Conservation (phyloP, 768 basidiomycete species). For the Nidularia sp. region DNA sequence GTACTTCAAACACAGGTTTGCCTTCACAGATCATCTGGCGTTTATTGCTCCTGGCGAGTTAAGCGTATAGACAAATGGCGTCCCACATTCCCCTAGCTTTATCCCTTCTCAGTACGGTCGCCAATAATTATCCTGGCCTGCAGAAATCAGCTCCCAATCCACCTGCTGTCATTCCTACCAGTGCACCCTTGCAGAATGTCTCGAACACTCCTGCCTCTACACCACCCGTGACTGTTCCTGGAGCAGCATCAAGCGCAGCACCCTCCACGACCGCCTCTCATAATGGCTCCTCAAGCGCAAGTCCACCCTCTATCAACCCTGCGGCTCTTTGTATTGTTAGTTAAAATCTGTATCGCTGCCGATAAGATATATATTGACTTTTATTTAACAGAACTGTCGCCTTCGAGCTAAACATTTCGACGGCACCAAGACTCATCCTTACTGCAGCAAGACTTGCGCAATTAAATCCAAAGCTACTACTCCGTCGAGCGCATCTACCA, state of each 20-base stretch:
- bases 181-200: conserved; percentile 15
- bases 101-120: conserved; percentile 35
- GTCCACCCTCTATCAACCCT: conserved; percentile 22
- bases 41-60: conserved; percentile 10
- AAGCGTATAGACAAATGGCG: conserved; percentile 25
- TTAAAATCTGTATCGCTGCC: conserved; percentile 5
- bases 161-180: conserved; percentile 8
- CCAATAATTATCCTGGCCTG: conserved; percentile 27
- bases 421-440: conserved; percentile 51
- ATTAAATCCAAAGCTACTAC: conserved; percentile 28
- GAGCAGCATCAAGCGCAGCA: conserved; percentile 16
- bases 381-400: conserved; percentile 42
- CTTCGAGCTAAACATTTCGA: conserved; percentile 53
- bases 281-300: conserved; percentile 7
- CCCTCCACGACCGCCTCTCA: conserved; percentile 15
- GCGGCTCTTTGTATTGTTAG: conserved; percentile 49
- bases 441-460: conserved; percentile 60
- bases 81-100: conserved; percentile 41
- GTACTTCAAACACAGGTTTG: conserved; percentile 1
- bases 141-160: conserved; percentile 21
- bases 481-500: not conserved
- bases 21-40: conserved; percentile 4
- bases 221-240: conserved; percentile 24
- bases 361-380: conserved; percentile 3
- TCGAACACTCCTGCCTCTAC: conserved; percentile 20